Base-by-base conservation (phyloP, 345 rosid genomes). In the Turnera subulata region DNA sequence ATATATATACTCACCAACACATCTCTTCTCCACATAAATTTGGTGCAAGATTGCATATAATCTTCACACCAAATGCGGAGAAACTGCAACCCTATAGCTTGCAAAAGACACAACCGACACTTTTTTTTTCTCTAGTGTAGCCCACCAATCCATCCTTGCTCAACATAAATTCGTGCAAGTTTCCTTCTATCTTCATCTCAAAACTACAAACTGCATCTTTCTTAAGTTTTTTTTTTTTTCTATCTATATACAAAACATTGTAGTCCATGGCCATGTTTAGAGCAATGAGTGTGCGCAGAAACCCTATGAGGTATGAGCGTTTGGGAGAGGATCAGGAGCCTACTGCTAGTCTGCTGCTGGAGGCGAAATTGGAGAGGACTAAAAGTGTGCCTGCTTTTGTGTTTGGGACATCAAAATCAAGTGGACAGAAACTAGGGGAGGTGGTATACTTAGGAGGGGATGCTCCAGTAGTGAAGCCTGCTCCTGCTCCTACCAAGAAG, bases 271-370 rank as follows among this genome's bases (percentile, higher is more conserved):
- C 68, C 66, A 81, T 88, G 91, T 48, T 84, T 21, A 76, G 91
- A 79, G 80, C 87, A 47, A 59, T 82, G 46, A 88, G 84, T 68
- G 77, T 82, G 9, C 20, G 73, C 13, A 73, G 82, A 29, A 74
- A 78, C 73, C 67, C 68, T 59, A 65, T 56, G 50, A 72, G 79
- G 39, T 88, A 88, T 29, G 85, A 84, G 48, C 68, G 71, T 57
- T 42, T 88, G 2, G 55, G n/a, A 6, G 77, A 48, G 6, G 78
- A 81, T 53, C 56, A 48, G 6, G 78, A 81, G 56, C 56, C 84
- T 0, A 60, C 58, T 20, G 10, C 62, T 25, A 19, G 48, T 22
- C 67, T 65, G 4, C 35, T 29, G 35, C 23, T 63, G 35, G 78
- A 71, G 10, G 67, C n/a, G 8, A 67, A 69, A 33, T 47, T 82